Evolutionary conservation across 495 filamentous ascomycete genomes (phyloP).

Genomic region (Neurospora sp.): DNA sequence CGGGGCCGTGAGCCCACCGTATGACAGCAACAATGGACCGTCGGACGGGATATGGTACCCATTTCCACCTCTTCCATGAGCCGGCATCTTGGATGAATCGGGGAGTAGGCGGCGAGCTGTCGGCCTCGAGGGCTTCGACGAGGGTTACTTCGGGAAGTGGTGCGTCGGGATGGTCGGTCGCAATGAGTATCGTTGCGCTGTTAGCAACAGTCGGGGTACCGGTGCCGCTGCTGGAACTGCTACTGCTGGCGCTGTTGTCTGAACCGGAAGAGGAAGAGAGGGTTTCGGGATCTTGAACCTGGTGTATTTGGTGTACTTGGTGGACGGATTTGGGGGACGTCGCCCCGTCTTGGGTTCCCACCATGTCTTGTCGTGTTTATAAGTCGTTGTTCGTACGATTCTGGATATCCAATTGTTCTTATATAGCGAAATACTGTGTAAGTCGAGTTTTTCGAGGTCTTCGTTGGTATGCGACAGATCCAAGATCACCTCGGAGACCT

Average conservation of each 20-base stretch:
- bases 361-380: background rate
- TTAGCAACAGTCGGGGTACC: background rate
- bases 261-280: background rate
- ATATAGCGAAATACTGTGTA: background rate
- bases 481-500: too few relatives aligned
- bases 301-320: background rate
- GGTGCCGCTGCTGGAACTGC: background rate
- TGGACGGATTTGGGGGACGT: background rate
- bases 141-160: slow-evolving; percentile 12
- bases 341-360: background rate
- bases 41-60: slow-evolving; percentile 39
- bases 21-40: slow-evolving; percentile 31
- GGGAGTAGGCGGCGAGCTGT: slow-evolving; percentile 21
- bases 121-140: slow-evolving; percentile 18
- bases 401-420: background rate
- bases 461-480: too few relatives aligned
- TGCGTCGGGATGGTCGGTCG: slow-evolving; percentile 22
- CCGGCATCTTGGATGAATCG: slow-evolving; percentile 30
- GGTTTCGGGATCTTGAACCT: background rate
- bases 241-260: background rate
- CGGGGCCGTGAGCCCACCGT: slow-evolving; percentile 63
- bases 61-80: slow-evolving; percentile 29
- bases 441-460: background rate
- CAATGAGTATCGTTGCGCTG: slow-evolving; percentile 8
- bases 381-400: background rate